Conservation (phyloP, 2,329 filamentous ascomycete species). For the Sporothrix protearum region DNA sequence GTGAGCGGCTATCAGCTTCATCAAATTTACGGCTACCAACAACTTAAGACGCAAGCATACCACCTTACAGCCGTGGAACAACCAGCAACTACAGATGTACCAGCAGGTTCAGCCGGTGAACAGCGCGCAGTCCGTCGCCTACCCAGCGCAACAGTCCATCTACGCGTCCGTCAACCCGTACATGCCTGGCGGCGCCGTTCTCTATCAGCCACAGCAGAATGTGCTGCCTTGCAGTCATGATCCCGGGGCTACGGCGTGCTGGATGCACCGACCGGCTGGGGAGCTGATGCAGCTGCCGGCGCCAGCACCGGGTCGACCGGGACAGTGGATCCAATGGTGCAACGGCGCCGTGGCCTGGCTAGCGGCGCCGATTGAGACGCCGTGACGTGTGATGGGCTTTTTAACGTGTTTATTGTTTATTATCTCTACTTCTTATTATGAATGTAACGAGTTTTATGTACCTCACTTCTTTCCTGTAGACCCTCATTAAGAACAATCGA, state of each 20-base stretch:
- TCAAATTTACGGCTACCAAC: not conserved
- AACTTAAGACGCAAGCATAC: not conserved
- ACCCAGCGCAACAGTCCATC: not conserved
- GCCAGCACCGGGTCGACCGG: conserved; percentile 20
- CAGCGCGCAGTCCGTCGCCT: not conserved
- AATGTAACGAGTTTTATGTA: not conserved
- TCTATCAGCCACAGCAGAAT: not conserved
- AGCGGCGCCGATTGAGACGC: not conserved
- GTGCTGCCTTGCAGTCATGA: not conserved
- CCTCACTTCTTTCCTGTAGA: not conserved
- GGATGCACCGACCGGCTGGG: conserved; percentile 23
- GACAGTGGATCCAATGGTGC: conserved; percentile 24
- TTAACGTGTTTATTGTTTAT: not conserved
- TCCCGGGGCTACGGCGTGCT: conserved; percentile 17
- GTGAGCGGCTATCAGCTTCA: not conserved
- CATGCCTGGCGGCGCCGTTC: not conserved
- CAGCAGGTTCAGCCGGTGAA: not conserved
- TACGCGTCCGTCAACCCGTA: not conserved
- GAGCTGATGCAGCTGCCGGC: conserved; percentile 16
- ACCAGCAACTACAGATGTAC: not conserved
- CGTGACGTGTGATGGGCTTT: not conserved
- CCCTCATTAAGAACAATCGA: conserved; percentile 40
- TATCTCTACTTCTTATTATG: not conserved
- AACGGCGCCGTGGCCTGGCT: conserved; percentile 19
- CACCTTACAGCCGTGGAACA: not conserved